phyloP scores from a whole-genome alignment of 352 stramenopile species.

The Pythium rhizo-oryzae region DNA sequence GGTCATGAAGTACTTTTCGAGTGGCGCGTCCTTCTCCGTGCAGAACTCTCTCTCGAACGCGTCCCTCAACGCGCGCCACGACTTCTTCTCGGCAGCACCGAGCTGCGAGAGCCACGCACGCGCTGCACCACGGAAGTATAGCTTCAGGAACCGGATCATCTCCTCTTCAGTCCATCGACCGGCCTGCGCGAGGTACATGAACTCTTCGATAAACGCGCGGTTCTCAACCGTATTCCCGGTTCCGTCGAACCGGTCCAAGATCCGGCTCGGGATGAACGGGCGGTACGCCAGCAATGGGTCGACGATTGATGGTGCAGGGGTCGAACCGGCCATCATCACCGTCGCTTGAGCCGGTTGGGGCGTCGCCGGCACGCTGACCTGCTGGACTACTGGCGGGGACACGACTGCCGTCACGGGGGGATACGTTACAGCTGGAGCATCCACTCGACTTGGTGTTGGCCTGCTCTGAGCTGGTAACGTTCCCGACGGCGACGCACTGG shows the following conservation, averaged over 20 bases:
- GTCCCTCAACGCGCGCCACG: no score
- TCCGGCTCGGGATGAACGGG: no score
- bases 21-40: no score
- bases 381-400: neutral
- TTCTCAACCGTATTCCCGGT: no score
- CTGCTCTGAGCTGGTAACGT: neutral
- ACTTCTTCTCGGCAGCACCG: neutral
- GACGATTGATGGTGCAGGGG: no score
- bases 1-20: neutral
- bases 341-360: no score
- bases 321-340: no score
- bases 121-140: neutral
- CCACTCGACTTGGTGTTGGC: slow-evolving; percentile 4
- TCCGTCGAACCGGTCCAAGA: no score
- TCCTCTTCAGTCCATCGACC: slow-evolving; percentile 1
- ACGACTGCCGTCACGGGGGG: neutral
- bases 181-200: neutral
- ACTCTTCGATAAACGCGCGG: neutral
- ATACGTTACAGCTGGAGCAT: neutral
- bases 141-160: neutral
- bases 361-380: no score
- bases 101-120: neutral
- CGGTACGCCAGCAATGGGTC: no score
- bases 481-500: no score
- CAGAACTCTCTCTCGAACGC: no score